These are phyloP conservation scores for Inga oerstediana DNA, from an alignment of 306 rosid species.

Conservation along the genomic window DNA sequence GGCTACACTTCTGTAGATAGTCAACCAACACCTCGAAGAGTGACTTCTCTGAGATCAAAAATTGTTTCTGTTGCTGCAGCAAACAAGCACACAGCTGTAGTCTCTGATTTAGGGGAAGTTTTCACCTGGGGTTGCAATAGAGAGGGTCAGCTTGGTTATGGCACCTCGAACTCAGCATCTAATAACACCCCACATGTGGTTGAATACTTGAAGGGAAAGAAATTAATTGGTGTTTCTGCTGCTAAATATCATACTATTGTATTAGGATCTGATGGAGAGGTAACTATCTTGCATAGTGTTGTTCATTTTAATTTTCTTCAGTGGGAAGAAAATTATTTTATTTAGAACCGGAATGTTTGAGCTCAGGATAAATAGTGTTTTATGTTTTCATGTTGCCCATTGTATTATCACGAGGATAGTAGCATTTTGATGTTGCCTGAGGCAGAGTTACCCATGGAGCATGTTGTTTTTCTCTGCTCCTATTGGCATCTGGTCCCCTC, in stretches of 20 bases:
- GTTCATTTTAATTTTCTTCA: conserved; percentile 19
- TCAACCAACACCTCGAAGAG: conserved; percentile 94
- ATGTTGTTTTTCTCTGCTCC: background rate
- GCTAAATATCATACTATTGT: conserved; percentile 93
- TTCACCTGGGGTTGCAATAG: conserved; percentile 96
- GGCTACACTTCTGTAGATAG: conserved; percentile 96
- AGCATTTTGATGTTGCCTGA: background rate
- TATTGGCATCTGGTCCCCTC: background rate
- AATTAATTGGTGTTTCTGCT: conserved; percentile 67
- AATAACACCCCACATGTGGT: conserved; percentile 88
- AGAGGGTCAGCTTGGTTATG: conserved; percentile 99
- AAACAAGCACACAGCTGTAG: conserved; percentile 95
- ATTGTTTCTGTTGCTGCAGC: conserved; percentile 90
- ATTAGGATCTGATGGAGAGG: conserved; percentile 97
- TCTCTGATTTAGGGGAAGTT: conserved; percentile 86
- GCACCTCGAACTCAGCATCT: conserved; percentile 97
- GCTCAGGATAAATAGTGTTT: background rate
- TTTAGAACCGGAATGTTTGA: conserved; percentile 1
- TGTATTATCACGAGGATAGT: background rate
- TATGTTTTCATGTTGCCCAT: background rate
- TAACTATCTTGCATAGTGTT: conserved; percentile 40
- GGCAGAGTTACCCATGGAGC: background rate
- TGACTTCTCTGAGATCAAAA: conserved; percentile 77
- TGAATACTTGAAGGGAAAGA: conserved; percentile 92
- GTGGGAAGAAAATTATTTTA: conserved; percentile 11